Evolutionary conservation across 805 yeast species (phyloP), one percentile per base, ranked within the genome.

Genomic region (Wickerhamomyces queroliae): DNA sequence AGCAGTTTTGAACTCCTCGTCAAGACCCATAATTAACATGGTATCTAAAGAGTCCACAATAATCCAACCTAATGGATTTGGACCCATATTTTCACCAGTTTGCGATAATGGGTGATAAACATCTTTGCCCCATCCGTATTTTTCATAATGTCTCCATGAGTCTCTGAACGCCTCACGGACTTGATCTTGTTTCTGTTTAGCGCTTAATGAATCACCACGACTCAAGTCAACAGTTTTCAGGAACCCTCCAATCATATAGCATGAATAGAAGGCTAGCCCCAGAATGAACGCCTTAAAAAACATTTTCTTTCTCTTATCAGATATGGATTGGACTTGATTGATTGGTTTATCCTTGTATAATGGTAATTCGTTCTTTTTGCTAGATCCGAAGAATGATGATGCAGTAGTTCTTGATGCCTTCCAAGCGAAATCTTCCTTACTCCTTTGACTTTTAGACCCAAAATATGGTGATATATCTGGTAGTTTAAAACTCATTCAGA

Each of bases 11-110:
- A 83, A 65, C 52, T 85, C 89, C 9, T 75, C 79, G 7, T 72
- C 61, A 21, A 75, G 55, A 4, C 56, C 55, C 95, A 89, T 88
- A 18, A 89, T 44, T 65, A 78, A 70, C 67, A 90, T 61, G 0
- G 96, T 84, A 53, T 90, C 97, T 37, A 90, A 62, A 1, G 91
- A 72, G 59, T 89, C 96, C 5, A 90, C 93, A 52, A 89, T 80
- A 56, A 89, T 84, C 96, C 96, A 89, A 2, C 97, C 97, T 47
- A 90, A 61, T 2, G 96, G 96, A 38, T 69, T 49, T 36, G 80
- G 76, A 5, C 91, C 89, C 88, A 87, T 83, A 55, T 87, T 83
- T 41, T 73, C 66, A 19, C 84, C 86, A 1, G 50, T 59, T 37
- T 78, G 74, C 7, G 72, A 58, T n/a, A 83, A 53, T 0, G 96